Percentiles rank a stretch among this genome's conserved stretches.
Conservation (phyloP, 345 rosid genomes). For the Hibiscus syriacus region DNA sequence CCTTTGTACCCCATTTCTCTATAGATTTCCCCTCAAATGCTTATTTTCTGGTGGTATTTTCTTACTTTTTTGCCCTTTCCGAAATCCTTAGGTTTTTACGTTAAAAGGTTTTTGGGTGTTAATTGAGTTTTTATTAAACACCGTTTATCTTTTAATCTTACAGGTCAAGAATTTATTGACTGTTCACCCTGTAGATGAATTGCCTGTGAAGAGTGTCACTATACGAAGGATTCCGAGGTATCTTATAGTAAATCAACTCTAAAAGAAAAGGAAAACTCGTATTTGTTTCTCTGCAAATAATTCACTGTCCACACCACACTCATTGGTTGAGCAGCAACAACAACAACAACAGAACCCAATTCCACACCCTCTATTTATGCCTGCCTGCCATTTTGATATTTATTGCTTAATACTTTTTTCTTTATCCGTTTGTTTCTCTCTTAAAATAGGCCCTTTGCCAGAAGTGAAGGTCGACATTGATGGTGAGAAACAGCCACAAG, state of each 20-base stretch:
- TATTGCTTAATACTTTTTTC: neutral
- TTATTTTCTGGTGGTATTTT: neutral
- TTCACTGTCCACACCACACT: neutral
- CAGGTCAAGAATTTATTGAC: conserved; percentile 86
- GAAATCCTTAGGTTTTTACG: neutral
- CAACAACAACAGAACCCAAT: no score
- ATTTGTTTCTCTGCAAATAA: neutral
- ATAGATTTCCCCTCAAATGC: neutral
- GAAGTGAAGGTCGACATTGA: conserved; percentile 60
- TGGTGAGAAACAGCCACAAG: conserved; percentile 22
- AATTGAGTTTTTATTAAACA: neutral
- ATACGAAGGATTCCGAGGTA: conserved; percentile 91
- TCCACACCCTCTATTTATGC: no score
- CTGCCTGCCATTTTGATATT: neutral
- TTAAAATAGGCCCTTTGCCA: conserved; percentile 29
- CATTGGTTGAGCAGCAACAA: no score
- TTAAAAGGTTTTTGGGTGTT: neutral
- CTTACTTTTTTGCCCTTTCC: neutral
- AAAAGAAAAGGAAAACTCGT: neutral
- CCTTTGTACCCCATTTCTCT: neutral
- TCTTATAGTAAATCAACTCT: conserved; percentile 3
- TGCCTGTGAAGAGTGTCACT: conserved; percentile 79
- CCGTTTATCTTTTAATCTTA: conserved; percentile 5
- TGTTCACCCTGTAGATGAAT: conserved; percentile 71
- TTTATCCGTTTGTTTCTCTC: neutral